Evolutionary conservation across 306 rosid genomes (phyloP), one percentile per base, ranked within the genome.

Genomic region (Prosopis cineraria): DNA sequence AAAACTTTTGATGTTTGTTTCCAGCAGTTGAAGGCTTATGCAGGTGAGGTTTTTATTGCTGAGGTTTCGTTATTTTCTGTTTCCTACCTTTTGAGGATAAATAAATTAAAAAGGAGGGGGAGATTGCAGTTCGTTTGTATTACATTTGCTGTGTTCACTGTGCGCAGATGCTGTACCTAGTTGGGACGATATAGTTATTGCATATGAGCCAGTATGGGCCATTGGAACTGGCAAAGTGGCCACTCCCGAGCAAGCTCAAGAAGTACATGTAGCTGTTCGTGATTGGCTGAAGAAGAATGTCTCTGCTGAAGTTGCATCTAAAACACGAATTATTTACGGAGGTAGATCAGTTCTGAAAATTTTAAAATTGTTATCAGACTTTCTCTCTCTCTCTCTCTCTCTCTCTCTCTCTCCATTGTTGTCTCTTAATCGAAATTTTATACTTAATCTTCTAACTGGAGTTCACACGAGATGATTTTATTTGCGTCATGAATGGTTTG

Each of bases 141-240:
- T 55, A 82, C 53, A 59, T 60, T 67, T 24, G 33, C 40, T 29
- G 3, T 78, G 19, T 29, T 47, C 59, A 33, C 80, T 77, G 30
- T 84, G 37, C 79, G 77, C 94, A 96, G 99, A 96, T 80, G 89
- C 93, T 4, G 92, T 96, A 77, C 94, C 96, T 45, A 87, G 96
- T 84, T 96, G 99, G 99, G 99, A 93, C 64, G 85, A 89, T 76
- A 76, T 93, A 55, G 99, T 96, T 70, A 87, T 96, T 77, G 99
- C 99, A 10, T 96, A 96, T 80, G 99, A 96, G 88, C 99, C 99
- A 59, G 98, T 96, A 30, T 96, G 99, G 99, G 99, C 99, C 77
- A 96, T 96, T 84, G 99, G 99, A 77, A 96, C 99, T 7, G 99
- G 99, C 50, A 96, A 96, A 85, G 99, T 96, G 74, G 99, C 99